Evolutionary conservation across 495 filamentous ascomycete genomes (phyloP).

Genomic region (Penicillium lagena): DNA sequence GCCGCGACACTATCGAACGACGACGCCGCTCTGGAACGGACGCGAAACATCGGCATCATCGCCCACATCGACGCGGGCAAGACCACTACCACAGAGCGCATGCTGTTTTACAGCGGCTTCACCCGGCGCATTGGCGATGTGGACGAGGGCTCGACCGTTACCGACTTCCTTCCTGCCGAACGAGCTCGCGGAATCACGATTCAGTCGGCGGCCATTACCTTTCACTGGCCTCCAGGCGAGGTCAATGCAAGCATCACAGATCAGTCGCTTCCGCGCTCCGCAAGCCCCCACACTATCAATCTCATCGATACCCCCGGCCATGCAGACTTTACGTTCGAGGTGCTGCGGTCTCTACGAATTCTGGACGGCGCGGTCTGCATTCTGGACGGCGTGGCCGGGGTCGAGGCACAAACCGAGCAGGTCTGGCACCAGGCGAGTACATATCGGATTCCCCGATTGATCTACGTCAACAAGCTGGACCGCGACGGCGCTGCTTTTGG

Average conservation of each 20-base stretch:
- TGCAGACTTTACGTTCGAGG: conserved; percentile 97
- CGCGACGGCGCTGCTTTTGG: conserved; percentile 89
- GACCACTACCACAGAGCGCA: conserved; percentile 98
- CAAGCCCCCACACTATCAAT: conserved; percentile 68
- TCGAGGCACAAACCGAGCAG: conserved; percentile 96
- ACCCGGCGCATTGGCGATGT: conserved; percentile 91
- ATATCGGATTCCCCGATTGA: conserved; percentile 77
- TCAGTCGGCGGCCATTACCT: conserved; percentile 94
- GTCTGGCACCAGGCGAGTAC: conserved; percentile 88
- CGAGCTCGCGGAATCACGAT: conserved; percentile 93
- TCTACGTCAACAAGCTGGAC: conserved; percentile 96
- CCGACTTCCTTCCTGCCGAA: conserved; percentile 95
- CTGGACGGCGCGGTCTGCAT: conserved; percentile 95
- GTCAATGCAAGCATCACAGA: conserved; percentile 12
- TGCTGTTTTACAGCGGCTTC: conserved; percentile 95
- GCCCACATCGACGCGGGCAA: conserved; percentile 99
- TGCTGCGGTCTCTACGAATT: conserved; percentile 84
- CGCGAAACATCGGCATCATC: conserved; percentile 97
- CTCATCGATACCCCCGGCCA: conserved; percentile 97
- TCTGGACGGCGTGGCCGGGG: conserved; percentile 91
- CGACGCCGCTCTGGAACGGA: conserved; percentile 39
- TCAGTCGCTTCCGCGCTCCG: conserved; percentile 22
- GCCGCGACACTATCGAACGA: conserved; percentile 18
- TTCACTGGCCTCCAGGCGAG: conserved; percentile 68
- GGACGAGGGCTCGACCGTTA: conserved; percentile 94